Base-by-base conservation (phyloP, 371 early-diverging fungal genomes). In the Amoeboaphelidium occidentale region DNA sequence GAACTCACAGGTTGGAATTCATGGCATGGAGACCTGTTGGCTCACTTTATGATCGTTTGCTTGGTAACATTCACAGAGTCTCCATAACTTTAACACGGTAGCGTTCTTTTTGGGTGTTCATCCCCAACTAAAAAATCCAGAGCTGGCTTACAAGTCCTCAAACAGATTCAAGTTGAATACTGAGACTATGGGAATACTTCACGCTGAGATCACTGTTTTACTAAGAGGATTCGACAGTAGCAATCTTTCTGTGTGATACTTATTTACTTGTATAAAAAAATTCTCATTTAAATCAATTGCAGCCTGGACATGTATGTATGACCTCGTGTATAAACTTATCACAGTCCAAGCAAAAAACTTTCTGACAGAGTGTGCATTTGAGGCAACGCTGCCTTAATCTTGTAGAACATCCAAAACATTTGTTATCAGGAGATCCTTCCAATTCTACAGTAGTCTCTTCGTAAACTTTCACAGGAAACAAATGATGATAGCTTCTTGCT, bases 401-500 rank as follows among this genome's bases (percentile, higher is more conserved):
- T 32, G 39, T 32, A 10, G 39, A 32, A 32, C 39, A 32, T 17
- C 39, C 39, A 17, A 32, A 32, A 17, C 39, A 32, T 6, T 32
- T 6, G 6, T 10, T 17, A 32, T 6, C 6, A 6, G 17, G 6
- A 6, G 6, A 32, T 6, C 39, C 39, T 32, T 32, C 10, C 39
- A 32, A 32, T 17, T 32, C 39, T 17, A 32, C 39, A 2, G 54
- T 26, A 6, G 66, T 47, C 44, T 68, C 68, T 23, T 26, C 32
- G 47, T 52, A 69, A 17, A 54, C 52, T 17, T 49, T 73, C 13
- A 83, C 76, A 2, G 96, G 93, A 57, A 92, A 92, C 47, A 94
- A 65, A 51, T 92, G 91, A 53, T 88, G 92, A 58, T 90, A 91
- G n/a, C 87, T 85, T 47, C 93, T 55, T 2, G 92, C 92, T 48